phyloP scores from a whole-genome alignment of 768 basidiomycete genomes.

The Tulasnella sp. region DNA sequence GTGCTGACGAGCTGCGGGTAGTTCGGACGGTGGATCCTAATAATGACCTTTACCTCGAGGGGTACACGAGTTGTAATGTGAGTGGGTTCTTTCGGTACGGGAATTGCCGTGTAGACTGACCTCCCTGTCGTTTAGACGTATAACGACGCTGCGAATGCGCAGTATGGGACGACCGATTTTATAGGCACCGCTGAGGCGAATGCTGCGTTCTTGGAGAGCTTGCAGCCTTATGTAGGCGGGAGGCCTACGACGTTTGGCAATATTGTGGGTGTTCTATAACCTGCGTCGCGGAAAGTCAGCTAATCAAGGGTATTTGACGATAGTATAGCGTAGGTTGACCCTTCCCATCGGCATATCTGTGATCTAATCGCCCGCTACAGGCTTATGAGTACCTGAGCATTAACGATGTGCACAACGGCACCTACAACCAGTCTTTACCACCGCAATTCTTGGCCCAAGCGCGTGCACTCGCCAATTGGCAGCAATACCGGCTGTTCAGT shows the following conservation, averaged over 20 bases:
- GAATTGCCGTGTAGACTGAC: constrained; percentile 38
- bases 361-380: constrained; percentile 26
- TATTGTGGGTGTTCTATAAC: constrained; percentile 24
- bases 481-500: constrained; percentile 63
- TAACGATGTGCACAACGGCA: constrained; percentile 67
- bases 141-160: constrained; percentile 1
- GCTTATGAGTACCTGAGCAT: constrained; percentile 69
- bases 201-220: constrained; percentile 9
- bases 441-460: constrained; percentile 66
- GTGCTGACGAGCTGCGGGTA: constrained; percentile 18
- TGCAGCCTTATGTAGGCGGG: neutral
- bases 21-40: constrained; percentile 53
- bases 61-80: constrained; percentile 49
- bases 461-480: constrained; percentile 62
- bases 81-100: constrained; percentile 13
- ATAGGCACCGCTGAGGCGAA: constrained; percentile 5
- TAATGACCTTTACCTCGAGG: constrained; percentile 52
- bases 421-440: constrained; percentile 67
- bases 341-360: neutral
- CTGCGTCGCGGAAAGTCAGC: neutral
- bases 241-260: constrained; percentile 2
- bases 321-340: constrained; percentile 32
- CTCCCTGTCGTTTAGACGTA: constrained; percentile 44
- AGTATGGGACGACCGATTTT: constrained; percentile 20
- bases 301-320: constrained; percentile 3